Conservation (phyloP, 2,329 filamentous ascomycete species). For the Beauveria asiatica region DNA sequence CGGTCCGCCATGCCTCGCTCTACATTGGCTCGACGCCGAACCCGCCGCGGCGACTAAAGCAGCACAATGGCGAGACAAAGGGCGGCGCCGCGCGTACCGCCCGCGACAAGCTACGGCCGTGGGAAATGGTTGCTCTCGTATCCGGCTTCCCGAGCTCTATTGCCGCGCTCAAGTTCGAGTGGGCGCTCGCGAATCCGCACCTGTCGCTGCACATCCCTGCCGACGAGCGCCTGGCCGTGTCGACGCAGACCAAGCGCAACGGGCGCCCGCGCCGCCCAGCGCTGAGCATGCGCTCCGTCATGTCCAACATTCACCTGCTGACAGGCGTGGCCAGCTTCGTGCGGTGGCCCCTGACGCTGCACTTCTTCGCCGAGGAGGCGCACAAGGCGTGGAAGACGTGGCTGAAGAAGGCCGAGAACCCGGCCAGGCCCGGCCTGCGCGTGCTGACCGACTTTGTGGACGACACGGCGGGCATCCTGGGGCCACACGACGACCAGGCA, state of each 20-base stretch:
- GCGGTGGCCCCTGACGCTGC: constrained; percentile 72
- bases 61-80: constrained; percentile 80
- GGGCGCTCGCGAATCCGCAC: constrained; percentile 86
- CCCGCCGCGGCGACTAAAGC: constrained; percentile 71
- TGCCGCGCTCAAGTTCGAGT: constrained; percentile 91
- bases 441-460: constrained; percentile 47
- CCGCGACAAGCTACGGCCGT: constrained; percentile 61
- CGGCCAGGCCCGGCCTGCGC: constrained; percentile 39
- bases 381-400: constrained; percentile 59
- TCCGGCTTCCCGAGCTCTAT: constrained; percentile 82
- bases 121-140: constrained; percentile 84
- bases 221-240: constrained; percentile 47
- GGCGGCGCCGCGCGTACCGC: constrained; percentile 78
- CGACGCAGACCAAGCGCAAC: constrained; percentile 42
- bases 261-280: constrained; percentile 49
- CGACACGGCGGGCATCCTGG: constrained; percentile 1
- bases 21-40: constrained; percentile 93
- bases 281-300: constrained; percentile 54
- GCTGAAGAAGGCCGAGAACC: constrained; percentile 34
- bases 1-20: constrained; percentile 57
- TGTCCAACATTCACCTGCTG: constrained; percentile 76
- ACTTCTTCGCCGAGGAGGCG: constrained; percentile 68
- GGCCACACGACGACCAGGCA: constrained; percentile 11
- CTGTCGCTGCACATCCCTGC: constrained; percentile 68
- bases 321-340: constrained; percentile 71